Evolutionary conservation across 2,329 filamentous ascomycete species (phyloP).

Genomic region (Leptographium radiaticola): DNA sequence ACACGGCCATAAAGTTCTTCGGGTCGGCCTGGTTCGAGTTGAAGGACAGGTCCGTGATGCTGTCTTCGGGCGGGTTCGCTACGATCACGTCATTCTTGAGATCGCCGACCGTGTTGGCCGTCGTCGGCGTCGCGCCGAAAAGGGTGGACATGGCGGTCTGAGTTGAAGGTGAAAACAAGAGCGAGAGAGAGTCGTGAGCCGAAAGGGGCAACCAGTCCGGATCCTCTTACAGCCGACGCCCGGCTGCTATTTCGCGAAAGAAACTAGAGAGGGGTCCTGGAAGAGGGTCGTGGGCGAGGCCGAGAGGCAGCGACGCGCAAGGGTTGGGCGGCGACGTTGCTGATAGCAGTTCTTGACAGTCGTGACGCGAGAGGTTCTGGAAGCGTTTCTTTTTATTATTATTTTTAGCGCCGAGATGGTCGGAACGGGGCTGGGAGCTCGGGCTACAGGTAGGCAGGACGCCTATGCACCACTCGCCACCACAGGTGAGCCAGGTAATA

Average conservation of each 20-base stretch:
- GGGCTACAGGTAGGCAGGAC: neutral
- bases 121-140: slow-evolving; percentile 39
- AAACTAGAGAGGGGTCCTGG: no score
- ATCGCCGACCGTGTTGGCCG: slow-evolving; percentile 71
- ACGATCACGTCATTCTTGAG: slow-evolving; percentile 80
- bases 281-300: neutral
- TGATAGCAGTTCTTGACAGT: neutral
- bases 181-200: neutral
- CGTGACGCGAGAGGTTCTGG: neutral
- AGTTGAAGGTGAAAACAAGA: neutral
- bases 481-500: no score
- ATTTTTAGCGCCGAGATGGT: slow-evolving; percentile 2
- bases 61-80: slow-evolving; percentile 68
- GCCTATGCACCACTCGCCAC: no score
- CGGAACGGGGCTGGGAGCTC: slow-evolving; percentile 1
- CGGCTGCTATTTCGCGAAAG: neutral
- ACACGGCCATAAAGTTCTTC: slow-evolving; percentile 71
- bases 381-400: neutral
- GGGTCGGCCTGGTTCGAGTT: slow-evolving; percentile 32
- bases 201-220: neutral
- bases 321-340: neutral
- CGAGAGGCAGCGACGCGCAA: neutral
- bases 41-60: slow-evolving; percentile 78
- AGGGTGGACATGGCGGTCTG: slow-evolving; percentile 46
- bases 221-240: neutral